Conservation (phyloP, 75 land plant genomes). For the Gnetum montanum region DNA sequence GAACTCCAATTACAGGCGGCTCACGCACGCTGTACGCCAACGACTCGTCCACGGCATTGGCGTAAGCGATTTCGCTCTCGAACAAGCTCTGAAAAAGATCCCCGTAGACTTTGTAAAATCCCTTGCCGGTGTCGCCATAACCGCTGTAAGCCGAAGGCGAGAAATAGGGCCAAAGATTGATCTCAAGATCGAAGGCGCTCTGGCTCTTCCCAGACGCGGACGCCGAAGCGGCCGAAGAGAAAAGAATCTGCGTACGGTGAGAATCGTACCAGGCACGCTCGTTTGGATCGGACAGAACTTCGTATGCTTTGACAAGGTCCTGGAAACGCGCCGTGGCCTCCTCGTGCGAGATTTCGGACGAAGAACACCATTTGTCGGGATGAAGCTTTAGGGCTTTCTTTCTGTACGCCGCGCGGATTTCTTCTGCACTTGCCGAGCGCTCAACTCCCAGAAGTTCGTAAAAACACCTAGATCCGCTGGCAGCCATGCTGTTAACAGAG, state of each 20-base stretch:
- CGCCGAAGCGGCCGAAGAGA: conserved; percentile 21
- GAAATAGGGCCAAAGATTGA: conserved; percentile 73
- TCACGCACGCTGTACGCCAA: conserved; percentile 26
- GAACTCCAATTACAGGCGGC: conserved; percentile 65
- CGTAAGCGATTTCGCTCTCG: conserved; percentile 47
- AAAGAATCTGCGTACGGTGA: conserved; percentile 80
- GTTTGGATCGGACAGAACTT: conserved; percentile 75
- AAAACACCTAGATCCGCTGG: too few species aligned
- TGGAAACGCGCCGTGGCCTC: conserved; percentile 82
- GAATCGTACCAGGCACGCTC: conserved; percentile 94
- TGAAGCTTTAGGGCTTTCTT: conserved; percentile 84
- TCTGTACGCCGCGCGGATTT: conserved; percentile 75
- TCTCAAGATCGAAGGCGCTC: conserved; percentile 10
- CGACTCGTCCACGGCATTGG: conserved; percentile 30
- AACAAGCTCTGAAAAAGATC: conserved; percentile 62
- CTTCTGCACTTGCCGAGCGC: conserved; percentile 42
- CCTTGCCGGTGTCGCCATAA: conserved; percentile 49
- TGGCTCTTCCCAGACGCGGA: conserved; percentile 5
- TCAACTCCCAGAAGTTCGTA: conserved; percentile 77
- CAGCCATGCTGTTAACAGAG: too few species aligned
- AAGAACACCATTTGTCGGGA: conserved; percentile 72
- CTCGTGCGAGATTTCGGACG: conserved; percentile 23
- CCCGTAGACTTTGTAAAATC: conserved; percentile 77
- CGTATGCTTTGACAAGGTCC: conserved; percentile 76
- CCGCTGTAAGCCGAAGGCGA: conserved; percentile 66